Conservation (phyloP, 306 rosid species). For the Betula pendula region DNA sequence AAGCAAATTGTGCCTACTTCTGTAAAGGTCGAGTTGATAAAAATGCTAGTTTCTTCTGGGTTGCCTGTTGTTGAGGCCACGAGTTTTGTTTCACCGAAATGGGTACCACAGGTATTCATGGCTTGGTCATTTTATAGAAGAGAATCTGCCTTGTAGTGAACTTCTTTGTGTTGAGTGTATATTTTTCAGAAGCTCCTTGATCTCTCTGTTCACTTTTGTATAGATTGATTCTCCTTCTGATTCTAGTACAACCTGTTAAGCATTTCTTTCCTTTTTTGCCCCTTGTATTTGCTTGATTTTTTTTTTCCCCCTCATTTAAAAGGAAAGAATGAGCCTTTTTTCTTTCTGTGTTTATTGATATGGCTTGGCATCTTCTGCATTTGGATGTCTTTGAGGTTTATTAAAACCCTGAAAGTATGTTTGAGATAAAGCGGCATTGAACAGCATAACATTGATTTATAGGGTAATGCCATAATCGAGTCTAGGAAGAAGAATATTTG, state of each 20-base stretch:
- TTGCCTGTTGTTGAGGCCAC: slow-evolving; percentile 82
- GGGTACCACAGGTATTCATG: slow-evolving; percentile 84
- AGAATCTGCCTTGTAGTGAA: slow-evolving; percentile 1
- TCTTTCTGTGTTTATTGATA: neutral
- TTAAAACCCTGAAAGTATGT: neutral
- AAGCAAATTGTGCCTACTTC: slow-evolving; percentile 69
- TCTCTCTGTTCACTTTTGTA: slow-evolving; percentile 1
- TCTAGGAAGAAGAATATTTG: neutral
- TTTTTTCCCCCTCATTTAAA: neutral
- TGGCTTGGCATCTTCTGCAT: neutral
- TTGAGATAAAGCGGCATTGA: neutral
- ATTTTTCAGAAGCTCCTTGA: neutral
- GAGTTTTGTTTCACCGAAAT: slow-evolving; percentile 95
- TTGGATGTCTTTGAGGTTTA: neutral
- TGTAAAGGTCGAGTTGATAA: slow-evolving; percentile 74
- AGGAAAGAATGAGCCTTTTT: neutral
- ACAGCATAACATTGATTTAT: neutral
- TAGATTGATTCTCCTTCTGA: neutral
- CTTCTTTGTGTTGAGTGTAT: neutral
- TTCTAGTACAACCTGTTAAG: neutral
- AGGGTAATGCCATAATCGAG: neutral
- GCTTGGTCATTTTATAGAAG: neutral
- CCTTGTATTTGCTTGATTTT: neutral
- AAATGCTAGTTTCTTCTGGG: slow-evolving; percentile 77
- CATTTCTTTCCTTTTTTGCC: neutral